These are phyloP conservation scores for Scedosporium boydii DNA, from an alignment of 2,329 filamentous ascomycete species.

Conservation along the genomic window DNA sequence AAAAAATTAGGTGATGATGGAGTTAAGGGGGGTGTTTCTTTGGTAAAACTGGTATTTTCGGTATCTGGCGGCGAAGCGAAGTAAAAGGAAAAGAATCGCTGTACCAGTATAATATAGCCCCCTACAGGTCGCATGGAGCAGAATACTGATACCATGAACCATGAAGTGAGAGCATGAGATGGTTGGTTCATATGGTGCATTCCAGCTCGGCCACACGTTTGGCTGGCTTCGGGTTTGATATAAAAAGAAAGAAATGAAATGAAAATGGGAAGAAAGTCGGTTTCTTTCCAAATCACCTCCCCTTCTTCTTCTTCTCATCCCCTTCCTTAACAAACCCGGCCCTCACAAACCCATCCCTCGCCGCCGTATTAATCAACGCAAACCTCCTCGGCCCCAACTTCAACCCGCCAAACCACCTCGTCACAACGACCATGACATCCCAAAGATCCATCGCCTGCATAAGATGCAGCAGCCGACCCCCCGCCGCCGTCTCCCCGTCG, in stretches of 20 bases:
- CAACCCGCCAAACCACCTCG: slow-evolving; percentile 89
- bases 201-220: background rate
- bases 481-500: slow-evolving; percentile 90
- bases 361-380: slow-evolving; percentile 77
- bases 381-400: slow-evolving; percentile 85
- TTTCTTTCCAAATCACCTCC: slow-evolving; percentile 13
- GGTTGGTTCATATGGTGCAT: background rate
- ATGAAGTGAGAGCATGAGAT: background rate
- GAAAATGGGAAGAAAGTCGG: background rate
- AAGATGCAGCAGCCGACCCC: slow-evolving; percentile 73
- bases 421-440: slow-evolving; percentile 88
- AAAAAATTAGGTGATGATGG: background rate
- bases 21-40: background rate
- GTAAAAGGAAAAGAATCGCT: background rate
- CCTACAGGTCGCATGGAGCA: background rate
- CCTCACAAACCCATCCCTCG: slow-evolving; percentile 72
- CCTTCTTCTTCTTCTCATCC: slow-evolving; percentile 32
- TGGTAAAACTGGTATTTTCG: no score
- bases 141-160: background rate
- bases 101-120: background rate
- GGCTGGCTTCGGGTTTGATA: no score
- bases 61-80: no score
- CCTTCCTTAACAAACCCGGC: slow-evolving; percentile 58
- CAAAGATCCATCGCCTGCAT: slow-evolving; percentile 94
- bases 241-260: background rate